Evolutionary conservation across 129 eudicot genomes (phyloP).

Genomic region (Flaveria bidentis): DNA sequence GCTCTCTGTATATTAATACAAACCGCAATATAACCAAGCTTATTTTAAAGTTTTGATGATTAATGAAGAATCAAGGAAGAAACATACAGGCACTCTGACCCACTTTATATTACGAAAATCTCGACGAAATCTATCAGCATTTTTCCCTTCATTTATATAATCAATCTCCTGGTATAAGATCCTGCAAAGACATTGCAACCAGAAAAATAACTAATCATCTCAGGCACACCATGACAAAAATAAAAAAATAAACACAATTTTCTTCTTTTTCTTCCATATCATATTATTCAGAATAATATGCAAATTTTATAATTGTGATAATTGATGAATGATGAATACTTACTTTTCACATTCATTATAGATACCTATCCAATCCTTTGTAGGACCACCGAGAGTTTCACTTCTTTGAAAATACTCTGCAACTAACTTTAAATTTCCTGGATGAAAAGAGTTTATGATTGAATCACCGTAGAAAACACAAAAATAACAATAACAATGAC

Average conservation of each 20-base stretch:
- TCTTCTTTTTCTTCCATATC: conserved; percentile 13
- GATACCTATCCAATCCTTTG: conserved; percentile 94
- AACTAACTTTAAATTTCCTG: conserved; percentile 85
- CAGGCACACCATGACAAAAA: not conserved
- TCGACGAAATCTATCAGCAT: conserved; percentile 97
- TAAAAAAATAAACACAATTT: not conserved
- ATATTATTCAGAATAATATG: not conserved
- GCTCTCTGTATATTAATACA: conserved; percentile 10
- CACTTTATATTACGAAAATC: conserved; percentile 97
- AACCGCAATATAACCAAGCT: conserved; percentile 1
- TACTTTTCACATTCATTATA: conserved; percentile 97
- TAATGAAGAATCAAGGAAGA: conserved; percentile 31
- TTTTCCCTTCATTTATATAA: conserved; percentile 95
- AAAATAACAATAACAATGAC: not conserved
- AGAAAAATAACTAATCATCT: conserved; percentile 8
- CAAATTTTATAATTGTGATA: conserved; percentile 7
- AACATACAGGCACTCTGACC: conserved; percentile 99
- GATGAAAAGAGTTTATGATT: conserved; percentile 8
- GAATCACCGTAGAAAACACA: conserved; percentile 11
- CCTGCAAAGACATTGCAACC: conserved; percentile 45
- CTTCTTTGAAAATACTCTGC: conserved; percentile 88
- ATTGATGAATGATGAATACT: conserved; percentile 30
- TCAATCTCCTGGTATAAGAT: conserved; percentile 96
- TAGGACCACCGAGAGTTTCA: conserved; percentile 91
- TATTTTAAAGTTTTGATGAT: not conserved